These are phyloP conservation scores for Colletotrichum paranaense DNA, from an alignment of 2,329 filamentous ascomycete species.

Conservation along the genomic window DNA sequence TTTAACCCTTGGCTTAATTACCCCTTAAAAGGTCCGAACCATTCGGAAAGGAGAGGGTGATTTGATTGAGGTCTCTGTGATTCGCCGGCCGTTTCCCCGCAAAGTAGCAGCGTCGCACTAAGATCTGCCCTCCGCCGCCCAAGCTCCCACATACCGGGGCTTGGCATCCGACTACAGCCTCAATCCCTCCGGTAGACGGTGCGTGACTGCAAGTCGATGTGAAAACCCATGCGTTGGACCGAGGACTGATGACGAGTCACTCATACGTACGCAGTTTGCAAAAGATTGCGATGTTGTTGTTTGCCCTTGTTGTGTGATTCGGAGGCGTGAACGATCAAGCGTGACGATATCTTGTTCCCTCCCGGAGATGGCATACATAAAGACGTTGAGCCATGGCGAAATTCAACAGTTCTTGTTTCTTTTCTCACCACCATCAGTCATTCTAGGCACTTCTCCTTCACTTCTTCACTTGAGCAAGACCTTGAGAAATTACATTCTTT, in stretches of 20 bases:
- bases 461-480: not conserved
- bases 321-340: not conserved
- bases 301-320: not conserved
- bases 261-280: not conserved
- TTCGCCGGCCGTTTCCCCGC: constrained; percentile 2
- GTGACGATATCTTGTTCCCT: not conserved
- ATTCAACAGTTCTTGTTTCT: not conserved
- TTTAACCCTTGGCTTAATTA: constrained; percentile 5
- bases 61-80: constrained; percentile 4
- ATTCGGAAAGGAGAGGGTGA: not conserved
- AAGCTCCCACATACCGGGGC: constrained; percentile 12
- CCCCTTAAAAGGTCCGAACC: constrained; percentile 1
- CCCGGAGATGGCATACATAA: not conserved
- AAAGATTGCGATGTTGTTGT: not conserved
- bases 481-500: too few relatives aligned
- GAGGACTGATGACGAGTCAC: constrained; percentile 8
- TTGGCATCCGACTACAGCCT: constrained; percentile 12
- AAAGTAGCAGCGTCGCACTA: constrained; percentile 4
- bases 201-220: not conserved
- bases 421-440: not conserved
- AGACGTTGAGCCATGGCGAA: not conserved
- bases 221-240: constrained; percentile 6
- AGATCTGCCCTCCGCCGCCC: constrained; percentile 2
- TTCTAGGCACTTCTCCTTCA: not conserved
- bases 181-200: not conserved